These are phyloP conservation scores for Ustulina deusta DNA, from an alignment of 2,329 filamentous ascomycete genomes.

Conservation along the genomic window DNA sequence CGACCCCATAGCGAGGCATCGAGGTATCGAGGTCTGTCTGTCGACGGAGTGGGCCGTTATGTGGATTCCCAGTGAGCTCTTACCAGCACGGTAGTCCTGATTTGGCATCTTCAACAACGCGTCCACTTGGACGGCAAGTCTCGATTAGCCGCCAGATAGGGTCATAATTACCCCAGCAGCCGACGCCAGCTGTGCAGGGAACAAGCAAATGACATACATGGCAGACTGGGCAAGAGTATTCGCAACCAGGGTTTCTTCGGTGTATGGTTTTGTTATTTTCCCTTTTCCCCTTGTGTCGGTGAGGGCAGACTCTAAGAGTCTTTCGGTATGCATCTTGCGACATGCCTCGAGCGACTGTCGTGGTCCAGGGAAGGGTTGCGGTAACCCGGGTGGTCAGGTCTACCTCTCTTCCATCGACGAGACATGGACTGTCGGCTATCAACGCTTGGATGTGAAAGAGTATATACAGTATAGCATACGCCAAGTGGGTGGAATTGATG, in stretches of 20 bases:
- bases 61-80: conserved; percentile 19
- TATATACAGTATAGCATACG: background rate
- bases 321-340: background rate
- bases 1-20: conserved; percentile 20
- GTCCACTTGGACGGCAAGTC: background rate
- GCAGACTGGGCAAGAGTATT: conserved; percentile 2
- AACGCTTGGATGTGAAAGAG: background rate
- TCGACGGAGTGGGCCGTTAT: conserved; percentile 21
- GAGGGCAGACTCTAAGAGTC: background rate
- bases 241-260: conserved; percentile 1
- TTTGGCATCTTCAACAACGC: conserved; percentile 10
- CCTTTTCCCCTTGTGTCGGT: background rate
- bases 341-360: no score
- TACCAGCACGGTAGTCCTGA: conserved; percentile 9
- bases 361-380: background rate
- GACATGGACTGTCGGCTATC: background rate
- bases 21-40: background rate
- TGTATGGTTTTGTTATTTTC: conserved; percentile 4
- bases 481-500: background rate
- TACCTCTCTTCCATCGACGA: background rate
- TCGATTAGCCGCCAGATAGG: conserved; percentile 17
- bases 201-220: conserved; percentile 26
- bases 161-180: conserved; percentile 26
- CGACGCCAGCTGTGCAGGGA: conserved; percentile 36
- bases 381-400: no score